These are phyloP conservation scores for Ophiostoma ips DNA, from an alignment of 2,329 filamentous ascomycete species.

Conservation along the genomic window DNA sequence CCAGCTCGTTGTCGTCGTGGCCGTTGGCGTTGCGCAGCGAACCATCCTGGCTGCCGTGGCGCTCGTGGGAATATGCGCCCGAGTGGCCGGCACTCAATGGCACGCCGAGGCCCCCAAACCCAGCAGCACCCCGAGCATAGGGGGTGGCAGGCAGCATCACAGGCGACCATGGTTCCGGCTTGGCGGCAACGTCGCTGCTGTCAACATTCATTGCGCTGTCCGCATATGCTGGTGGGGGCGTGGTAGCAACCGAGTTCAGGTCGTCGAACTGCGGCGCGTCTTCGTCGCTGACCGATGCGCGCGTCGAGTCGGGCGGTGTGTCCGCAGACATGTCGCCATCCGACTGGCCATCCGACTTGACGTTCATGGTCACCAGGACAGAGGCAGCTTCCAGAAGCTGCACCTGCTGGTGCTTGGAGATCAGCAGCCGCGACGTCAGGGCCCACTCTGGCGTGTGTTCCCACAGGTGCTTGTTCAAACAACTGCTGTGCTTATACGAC, in stretches of 20 bases:
- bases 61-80: not conserved
- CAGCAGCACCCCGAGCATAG: too few relatives aligned
- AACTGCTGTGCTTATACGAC: slow-evolving; percentile 99
- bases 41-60: slow-evolving; percentile 47
- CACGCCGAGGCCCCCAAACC: not conserved
- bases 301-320: slow-evolving; percentile 51
- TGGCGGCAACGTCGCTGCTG: slow-evolving; percentile 25
- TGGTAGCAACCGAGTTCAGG: slow-evolving; percentile 75
- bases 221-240: slow-evolving; percentile 60
- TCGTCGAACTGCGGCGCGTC: slow-evolving; percentile 38
- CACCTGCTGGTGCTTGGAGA: slow-evolving; percentile 98
- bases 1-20: slow-evolving; percentile 67
- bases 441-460: slow-evolving; percentile 98
- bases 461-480: slow-evolving; percentile 99
- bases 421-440: slow-evolving; percentile 89
- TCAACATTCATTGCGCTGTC: slow-evolving; percentile 44
- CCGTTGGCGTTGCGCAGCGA: slow-evolving; percentile 39
- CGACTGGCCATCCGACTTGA: not conserved
- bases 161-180: slow-evolving; percentile 22
- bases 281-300: slow-evolving; percentile 60
- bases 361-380: slow-evolving; percentile 86
- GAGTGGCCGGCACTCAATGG: not conserved
- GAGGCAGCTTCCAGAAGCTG: slow-evolving; percentile 93
- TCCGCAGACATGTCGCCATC: not conserved
- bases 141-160: too few relatives aligned